A percentile compares a stretch with the other conserved stretches of the same genome.
phyloP scores from a whole-genome alignment of 148 eudicot genomes.

The Spergularia bocconei region DNA sequence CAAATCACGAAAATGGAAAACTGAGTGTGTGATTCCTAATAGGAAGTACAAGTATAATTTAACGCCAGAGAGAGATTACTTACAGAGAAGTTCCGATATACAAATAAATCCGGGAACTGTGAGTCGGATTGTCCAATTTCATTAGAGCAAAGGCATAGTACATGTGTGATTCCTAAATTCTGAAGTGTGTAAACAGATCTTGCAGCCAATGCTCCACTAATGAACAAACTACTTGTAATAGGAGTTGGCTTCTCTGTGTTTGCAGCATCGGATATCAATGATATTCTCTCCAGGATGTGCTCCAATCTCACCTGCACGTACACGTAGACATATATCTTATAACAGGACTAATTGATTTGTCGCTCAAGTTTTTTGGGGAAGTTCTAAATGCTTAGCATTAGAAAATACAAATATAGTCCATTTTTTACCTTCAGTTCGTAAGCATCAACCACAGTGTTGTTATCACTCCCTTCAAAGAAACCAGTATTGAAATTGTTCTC shows the following conservation, averaged over 20 bases:
- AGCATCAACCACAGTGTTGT: constrained; percentile 76
- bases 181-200: constrained; percentile 87
- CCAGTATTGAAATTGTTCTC: constrained; percentile 92
- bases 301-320: constrained; percentile 81
- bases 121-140: constrained; percentile 96
- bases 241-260: constrained; percentile 90
- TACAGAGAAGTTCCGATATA: constrained; percentile 76
- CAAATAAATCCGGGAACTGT: constrained; percentile 71
- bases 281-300: constrained; percentile 94
- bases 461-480: constrained; percentile 89
- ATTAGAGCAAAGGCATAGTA: constrained; percentile 89
- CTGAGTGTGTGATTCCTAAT: not conserved
- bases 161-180: constrained; percentile 82
- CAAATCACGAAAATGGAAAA: not conserved
- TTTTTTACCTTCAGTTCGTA: constrained; percentile 78
- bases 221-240: constrained; percentile 58
- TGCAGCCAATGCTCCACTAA: constrained; percentile 96
- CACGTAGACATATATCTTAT: constrained; percentile 4
- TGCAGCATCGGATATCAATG: constrained; percentile 87
- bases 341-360: not conserved
- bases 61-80: constrained; percentile 26
- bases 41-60: not conserved
- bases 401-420: not conserved
- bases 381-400: no score
- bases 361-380: no score